These are phyloP conservation scores for Bauhinia variegata DNA, from an alignment of 306 rosid species.

Conservation along the genomic window DNA sequence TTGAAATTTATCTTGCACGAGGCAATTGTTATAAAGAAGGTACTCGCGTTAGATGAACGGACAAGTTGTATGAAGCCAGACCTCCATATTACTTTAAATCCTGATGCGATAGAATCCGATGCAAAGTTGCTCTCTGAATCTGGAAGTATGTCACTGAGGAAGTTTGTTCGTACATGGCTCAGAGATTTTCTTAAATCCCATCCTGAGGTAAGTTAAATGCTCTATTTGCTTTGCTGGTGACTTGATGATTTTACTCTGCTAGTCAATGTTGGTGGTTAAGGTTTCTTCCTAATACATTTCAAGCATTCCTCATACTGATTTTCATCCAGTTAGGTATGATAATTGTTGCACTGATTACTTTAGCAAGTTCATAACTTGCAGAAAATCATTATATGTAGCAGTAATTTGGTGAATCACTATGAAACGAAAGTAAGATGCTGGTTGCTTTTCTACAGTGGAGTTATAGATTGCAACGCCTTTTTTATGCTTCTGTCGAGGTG, in stretches of 20 bases:
- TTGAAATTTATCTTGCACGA: constrained; percentile 73
- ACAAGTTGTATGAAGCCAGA: constrained; percentile 76
- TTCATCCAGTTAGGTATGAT: neutral
- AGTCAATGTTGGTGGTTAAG: neutral
- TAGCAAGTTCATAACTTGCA: neutral
- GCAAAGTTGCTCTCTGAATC: constrained; percentile 33
- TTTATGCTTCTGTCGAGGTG: neutral
- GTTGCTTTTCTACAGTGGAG: neutral
- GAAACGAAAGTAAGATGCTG: neutral
- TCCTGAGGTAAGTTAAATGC: constrained; percentile 54
- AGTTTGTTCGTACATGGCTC: constrained; percentile 51
- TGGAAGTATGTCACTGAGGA: constrained; percentile 46
- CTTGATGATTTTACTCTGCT: neutral
- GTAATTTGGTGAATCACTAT: neutral
- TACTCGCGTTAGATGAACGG: constrained; percentile 52
- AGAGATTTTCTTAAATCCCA: constrained; percentile 53
- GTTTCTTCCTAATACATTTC: neutral
- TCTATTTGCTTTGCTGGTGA: constrained; percentile 1
- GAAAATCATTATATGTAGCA: neutral
- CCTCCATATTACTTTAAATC: constrained; percentile 58
- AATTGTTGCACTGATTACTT: neutral
- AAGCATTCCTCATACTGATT: neutral
- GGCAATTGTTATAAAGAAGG: constrained; percentile 61
- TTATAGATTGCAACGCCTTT: neutral
- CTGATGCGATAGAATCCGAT: constrained; percentile 42